A percentile compares a stretch with the other conserved stretches of the same genome.
Conservation (phyloP, 192 early-diverging fungal genomes). For the Podila epigama region DNA sequence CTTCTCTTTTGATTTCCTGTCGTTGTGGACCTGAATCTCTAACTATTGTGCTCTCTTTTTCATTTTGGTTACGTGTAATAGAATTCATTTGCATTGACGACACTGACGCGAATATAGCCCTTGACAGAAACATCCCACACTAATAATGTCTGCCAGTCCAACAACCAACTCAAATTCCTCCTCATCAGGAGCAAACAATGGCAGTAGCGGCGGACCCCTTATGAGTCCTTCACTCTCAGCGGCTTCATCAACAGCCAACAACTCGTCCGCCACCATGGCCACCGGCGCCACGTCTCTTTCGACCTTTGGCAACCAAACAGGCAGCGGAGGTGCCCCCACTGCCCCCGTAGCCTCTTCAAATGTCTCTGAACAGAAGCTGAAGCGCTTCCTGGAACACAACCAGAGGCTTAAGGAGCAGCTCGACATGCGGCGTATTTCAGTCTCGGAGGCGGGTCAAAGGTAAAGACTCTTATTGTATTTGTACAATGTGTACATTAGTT, state of each 20-base stretch:
- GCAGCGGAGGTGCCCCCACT: background rate
- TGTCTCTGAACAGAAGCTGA: constrained; percentile 70
- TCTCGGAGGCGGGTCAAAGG: constrained; percentile 71
- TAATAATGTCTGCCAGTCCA: background rate
- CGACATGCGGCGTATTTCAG: constrained; percentile 76
- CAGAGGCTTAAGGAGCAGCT: constrained; percentile 76
- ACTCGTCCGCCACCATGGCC: background rate
- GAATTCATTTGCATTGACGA: too few relatives aligned
- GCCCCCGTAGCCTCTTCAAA: background rate
- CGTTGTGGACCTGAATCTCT: too few relatives aligned
- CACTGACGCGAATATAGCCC: too few relatives aligned
- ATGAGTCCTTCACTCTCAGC: background rate
- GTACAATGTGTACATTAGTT: too few relatives aligned
- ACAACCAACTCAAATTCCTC: background rate
- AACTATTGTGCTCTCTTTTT: background rate
- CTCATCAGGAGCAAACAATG: background rate
- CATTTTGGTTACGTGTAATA: too few relatives aligned
- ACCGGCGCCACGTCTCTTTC: background rate
- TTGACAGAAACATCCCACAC: too few relatives aligned
- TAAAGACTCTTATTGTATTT: too few relatives aligned
- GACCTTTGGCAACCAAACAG: background rate
- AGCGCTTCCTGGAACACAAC: constrained; percentile 77
- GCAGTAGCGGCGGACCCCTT: background rate
- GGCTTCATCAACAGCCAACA: background rate
- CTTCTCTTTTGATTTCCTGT: too few relatives aligned